Evolutionary conservation across 306 rosid species (phyloP), one percentile per base, ranked within the genome.

Genomic region (Cicer bijugum): DNA sequence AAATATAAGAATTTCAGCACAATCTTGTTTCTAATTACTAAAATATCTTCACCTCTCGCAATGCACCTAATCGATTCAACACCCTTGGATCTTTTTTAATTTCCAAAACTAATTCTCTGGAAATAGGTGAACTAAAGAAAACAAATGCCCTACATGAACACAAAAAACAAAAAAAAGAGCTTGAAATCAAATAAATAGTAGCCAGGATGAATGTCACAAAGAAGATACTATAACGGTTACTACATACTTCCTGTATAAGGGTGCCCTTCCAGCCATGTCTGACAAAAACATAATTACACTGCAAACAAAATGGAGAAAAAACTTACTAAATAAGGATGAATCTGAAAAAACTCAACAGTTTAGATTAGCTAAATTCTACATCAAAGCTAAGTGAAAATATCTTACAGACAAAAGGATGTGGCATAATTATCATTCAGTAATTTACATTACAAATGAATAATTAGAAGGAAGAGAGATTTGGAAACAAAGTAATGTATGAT

Each of bases 241-340:
- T 53, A 70, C 97, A 43, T 88, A 94, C 98, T 91, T 94, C 86
- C 91, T 90, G 90, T 94, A 94, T 44, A 94, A 80, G 23, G 98
- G 97, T 33, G 89, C 37, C 83, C 44, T 94, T 84, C 97, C 98
- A 12, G 97, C 83, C 97, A 94, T 91, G 88, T 94, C 98, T 51
- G 96, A 87, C 90, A 89, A 79, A 85, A 91, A 87, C 92, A 94
- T 88, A 58, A 83, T 76, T 47, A 94, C 92, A 76, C 98, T 94
- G 97, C 83, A 84, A 82, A 71, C 43, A 67, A 71, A 83, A 67
- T 51, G 67, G 71, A 65, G 80, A 81, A 72, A 76, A 62, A 67
- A 67, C 69, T 72, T 68, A 85, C 17, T 82, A 80, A 71, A 67
- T 60, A 73, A 61, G 56, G 75, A 35, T 40, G 38, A 38, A 39